A percentile compares a stretch with the other conserved stretches of the same genome.
Conservation (phyloP, 345 rosid genomes). For the Moricandia arvensis region DNA sequence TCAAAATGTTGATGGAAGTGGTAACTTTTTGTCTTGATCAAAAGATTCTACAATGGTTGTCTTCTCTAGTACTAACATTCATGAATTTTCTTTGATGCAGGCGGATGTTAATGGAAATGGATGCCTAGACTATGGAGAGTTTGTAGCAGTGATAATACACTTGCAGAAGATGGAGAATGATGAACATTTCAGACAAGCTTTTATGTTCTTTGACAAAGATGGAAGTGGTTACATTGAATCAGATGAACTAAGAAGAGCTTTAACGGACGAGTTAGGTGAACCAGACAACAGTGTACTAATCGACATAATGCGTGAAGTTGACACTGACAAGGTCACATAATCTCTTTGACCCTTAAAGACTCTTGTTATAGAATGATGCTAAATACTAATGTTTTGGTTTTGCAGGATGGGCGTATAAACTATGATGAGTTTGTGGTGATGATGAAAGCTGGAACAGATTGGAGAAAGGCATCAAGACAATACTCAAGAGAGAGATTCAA, state of each 20-base stretch:
- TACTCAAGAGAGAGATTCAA: slow-evolving; percentile 97
- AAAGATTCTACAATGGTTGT: neutral
- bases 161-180: slow-evolving; percentile 97
- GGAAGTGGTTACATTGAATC: slow-evolving; percentile 81
- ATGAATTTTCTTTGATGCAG: slow-evolving; percentile 41
- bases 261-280: slow-evolving; percentile 71
- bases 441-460: slow-evolving; percentile 99
- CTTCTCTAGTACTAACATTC: slow-evolving; percentile 4
- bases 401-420: slow-evolving; percentile 81
- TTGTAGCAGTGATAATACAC: slow-evolving; percentile 95
- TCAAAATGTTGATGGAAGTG: slow-evolving; percentile 97
- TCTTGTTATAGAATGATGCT: neutral
- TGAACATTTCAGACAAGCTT: slow-evolving; percentile 89
- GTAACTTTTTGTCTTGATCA: slow-evolving; percentile 39
- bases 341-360: neutral
- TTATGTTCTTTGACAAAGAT: slow-evolving; percentile 88
- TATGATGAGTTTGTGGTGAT: slow-evolving; percentile 91
- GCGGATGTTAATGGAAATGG: slow-evolving; percentile 96
- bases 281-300: slow-evolving; percentile 59
- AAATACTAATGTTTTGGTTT: slow-evolving; percentile 2
- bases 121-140: slow-evolving; percentile 83
- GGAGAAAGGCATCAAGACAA: slow-evolving; percentile 98
- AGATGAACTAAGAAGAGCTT: slow-evolving; percentile 63
- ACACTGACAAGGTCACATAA: slow-evolving; percentile 86
- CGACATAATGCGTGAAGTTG: slow-evolving; percentile 95